A percentile compares a stretch with the other conserved stretches of the same genome.
phyloP scores from a whole-genome alignment of 2,329 filamentous ascomycete species.

The Zymoseptoria tritici region DNA sequence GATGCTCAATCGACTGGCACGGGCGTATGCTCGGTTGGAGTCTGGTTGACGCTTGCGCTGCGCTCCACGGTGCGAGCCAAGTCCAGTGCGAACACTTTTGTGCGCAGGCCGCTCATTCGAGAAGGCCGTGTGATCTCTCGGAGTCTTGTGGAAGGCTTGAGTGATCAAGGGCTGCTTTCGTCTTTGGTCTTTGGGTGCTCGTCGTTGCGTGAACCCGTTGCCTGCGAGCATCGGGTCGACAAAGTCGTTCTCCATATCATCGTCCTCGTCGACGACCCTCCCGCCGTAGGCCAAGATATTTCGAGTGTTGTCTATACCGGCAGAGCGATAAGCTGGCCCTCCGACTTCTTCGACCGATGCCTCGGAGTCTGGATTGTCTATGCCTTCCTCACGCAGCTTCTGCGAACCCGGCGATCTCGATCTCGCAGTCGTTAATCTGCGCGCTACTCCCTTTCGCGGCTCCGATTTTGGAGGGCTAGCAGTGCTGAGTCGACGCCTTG shows the following conservation, averaged over 20 bases:
- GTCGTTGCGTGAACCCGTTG: neutral
- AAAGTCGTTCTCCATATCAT: slow-evolving; percentile 40
- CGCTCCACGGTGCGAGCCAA: neutral
- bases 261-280: slow-evolving; percentile 21
- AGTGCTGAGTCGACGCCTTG: slow-evolving; percentile 4
- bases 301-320: slow-evolving; percentile 1
- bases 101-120: slow-evolving; percentile 16
- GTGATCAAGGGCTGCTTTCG: slow-evolving; percentile 19
- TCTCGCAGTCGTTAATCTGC: slow-evolving; percentile 14
- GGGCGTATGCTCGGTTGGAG: neutral
- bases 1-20: slow-evolving; percentile 39
- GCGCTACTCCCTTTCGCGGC: slow-evolving; percentile 25
- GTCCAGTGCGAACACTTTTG: neutral
- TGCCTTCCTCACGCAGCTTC: neutral
- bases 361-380: slow-evolving; percentile 8
- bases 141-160: slow-evolving; percentile 24
- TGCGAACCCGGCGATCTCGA: neutral
- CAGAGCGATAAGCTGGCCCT: neutral
- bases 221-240: slow-evolving; percentile 36
- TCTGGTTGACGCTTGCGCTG: neutral
- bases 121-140: slow-evolving; percentile 4
- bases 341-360: slow-evolving; percentile 1
- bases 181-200: neutral
- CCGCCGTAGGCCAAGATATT: slow-evolving; percentile 11
- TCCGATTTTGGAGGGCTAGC: slow-evolving; percentile 10